A percentile compares a stretch with the other conserved stretches of the same genome.
Conservation (phyloP, 208 protist genomes). For the Acanthamoeba lenticulata region DNA sequence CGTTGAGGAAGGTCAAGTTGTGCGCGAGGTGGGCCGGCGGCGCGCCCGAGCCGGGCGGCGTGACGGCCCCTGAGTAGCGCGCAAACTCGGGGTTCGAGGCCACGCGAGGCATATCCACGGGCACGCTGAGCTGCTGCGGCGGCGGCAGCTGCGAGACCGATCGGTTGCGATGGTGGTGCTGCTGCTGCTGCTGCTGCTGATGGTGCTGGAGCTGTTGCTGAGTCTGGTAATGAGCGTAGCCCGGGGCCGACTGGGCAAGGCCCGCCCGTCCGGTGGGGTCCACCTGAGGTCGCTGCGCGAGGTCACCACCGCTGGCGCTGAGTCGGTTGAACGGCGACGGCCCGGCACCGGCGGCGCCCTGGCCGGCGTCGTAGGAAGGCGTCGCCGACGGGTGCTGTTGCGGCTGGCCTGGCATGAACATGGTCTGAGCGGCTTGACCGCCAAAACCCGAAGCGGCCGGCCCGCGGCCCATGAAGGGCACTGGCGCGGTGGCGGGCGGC, state of each 20-base stretch:
- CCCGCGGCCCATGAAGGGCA: background rate
- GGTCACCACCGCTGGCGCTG: background rate
- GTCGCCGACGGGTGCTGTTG: background rate
- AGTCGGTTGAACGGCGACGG: background rate
- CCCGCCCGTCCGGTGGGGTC: background rate
- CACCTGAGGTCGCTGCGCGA: background rate
- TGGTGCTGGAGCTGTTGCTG: background rate
- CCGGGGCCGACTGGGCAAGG: background rate
- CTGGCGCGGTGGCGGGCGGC: background rate
- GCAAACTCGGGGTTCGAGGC: background rate
- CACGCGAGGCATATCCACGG: background rate
- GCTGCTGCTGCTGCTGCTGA: background rate
- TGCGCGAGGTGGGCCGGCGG: background rate
- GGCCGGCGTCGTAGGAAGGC: background rate
- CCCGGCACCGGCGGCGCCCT: background rate
- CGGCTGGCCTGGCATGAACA: background rate
- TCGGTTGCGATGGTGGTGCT: background rate
- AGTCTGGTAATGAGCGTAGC: background rate
- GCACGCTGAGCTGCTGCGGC: background rate
- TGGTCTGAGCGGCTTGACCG: background rate
- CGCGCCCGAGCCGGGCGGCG: background rate
- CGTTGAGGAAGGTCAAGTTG: background rate
- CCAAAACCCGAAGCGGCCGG: too few relatives aligned
- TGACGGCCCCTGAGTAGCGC: background rate
- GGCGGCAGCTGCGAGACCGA: background rate